Evolutionary conservation across 441 rosid species (phyloP), one percentile per base, ranked within the genome.

Genomic region (Bocquillonia castaneifolia): DNA sequence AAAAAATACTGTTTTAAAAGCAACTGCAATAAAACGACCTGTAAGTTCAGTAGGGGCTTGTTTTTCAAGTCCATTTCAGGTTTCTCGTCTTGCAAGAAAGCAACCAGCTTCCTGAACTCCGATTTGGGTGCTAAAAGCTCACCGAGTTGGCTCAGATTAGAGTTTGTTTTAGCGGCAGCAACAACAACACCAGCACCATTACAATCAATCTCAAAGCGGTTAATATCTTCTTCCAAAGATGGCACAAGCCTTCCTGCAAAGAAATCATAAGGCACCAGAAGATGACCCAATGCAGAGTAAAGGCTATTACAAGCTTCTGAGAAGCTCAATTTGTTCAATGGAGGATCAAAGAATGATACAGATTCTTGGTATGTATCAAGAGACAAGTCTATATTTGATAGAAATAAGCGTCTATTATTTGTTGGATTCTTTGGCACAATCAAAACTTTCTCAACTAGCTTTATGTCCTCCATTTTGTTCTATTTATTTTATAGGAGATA

Each of bases 231-330:
- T 23, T 59, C 52, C 1, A 23, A 7, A 3, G 69, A 23, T 0
- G 50, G 65, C 28, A 44, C 62, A 18, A 74, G 58, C 26, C 74
- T 29, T 23, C 78, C 78, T 7, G 74, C 78, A 28, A 74, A 29
- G 31, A 74, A 74, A 14, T 74, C 74, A 44, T 74, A 74, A 34
- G 74, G 58, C 32, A 70, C 78, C 3, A 74, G 70, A 23, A 74
- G 23, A 13, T 22, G 26, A 31, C 64, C 17, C 4, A 74, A 50
- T 25, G 77, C 72, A 29, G 29, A 31, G 59, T 29, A 36, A 2
- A 68, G 60, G 25, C 18, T 57, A 3, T 48, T 52, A 25, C 52
- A 62, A 59, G 73, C 17, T 20, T 74, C 65, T 10, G 66, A 57
- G 58, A 74, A 68, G 29, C 37, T 74, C 31, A 55, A 47, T 51